Evolutionary conservation across 129 eudicot species (phyloP).

Genomic region (Silybum marianum): DNA sequence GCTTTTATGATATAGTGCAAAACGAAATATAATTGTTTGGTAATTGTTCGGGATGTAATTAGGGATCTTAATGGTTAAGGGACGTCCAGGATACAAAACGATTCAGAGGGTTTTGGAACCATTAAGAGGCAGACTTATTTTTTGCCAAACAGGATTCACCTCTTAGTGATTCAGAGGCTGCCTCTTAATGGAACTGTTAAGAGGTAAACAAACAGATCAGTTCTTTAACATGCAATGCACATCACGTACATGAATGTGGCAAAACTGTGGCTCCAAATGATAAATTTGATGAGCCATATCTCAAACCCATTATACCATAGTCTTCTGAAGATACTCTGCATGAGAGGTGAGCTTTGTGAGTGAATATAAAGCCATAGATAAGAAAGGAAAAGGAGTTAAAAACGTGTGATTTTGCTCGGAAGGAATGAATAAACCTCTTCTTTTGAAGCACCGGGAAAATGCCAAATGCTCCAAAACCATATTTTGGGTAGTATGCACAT

Average conservation of each 20-base stretch:
- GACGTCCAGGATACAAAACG: too few species aligned
- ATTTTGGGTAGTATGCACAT: slow-evolving; percentile 80
- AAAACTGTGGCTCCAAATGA: slow-evolving; percentile 81
- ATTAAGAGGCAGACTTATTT: too few species aligned
- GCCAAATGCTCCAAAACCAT: slow-evolving; percentile 96
- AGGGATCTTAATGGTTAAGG: too few species aligned
- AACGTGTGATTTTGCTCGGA: not conserved
- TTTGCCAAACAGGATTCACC: too few species aligned
- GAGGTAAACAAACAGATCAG: not conserved
- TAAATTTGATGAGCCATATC: slow-evolving; percentile 79
- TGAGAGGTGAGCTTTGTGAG: slow-evolving; percentile 15
- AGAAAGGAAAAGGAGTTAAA: slow-evolving; percentile 10
- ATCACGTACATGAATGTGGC: slow-evolving; percentile 70
- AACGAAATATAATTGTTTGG: too few species aligned
- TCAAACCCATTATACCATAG: slow-evolving; percentile 85
- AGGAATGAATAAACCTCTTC: slow-evolving; percentile 52
- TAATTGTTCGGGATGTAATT: too few species aligned
- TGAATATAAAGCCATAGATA: slow-evolving; percentile 15
- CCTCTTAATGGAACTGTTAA: too few species aligned
- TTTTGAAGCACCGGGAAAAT: slow-evolving; percentile 70
- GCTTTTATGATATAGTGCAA: too few species aligned
- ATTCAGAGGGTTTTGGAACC: too few species aligned
- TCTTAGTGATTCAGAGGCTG: too few species aligned
- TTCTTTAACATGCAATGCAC: not conserved
- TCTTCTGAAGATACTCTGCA: slow-evolving; percentile 68